These are phyloP conservation scores for Xanthoconium purpureum DNA, from an alignment of 768 basidiomycete genomes.

Conservation along the genomic window DNA sequence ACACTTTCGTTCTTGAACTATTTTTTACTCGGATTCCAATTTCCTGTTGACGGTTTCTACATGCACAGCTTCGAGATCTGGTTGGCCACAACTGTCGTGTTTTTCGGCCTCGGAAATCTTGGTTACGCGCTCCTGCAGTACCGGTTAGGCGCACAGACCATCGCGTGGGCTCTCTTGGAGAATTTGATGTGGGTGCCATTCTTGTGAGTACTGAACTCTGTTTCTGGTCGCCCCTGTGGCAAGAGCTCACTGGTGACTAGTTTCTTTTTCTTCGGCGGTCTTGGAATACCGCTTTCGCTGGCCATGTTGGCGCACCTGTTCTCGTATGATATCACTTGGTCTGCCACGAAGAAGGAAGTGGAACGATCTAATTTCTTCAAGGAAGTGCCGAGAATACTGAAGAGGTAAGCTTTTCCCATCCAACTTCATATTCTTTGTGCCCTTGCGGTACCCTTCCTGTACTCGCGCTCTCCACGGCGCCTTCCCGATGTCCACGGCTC, in stretches of 20 bases:
- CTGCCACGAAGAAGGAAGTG: conserved; percentile 74
- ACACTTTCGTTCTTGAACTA: conserved; percentile 73
- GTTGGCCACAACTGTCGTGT: conserved; percentile 74
- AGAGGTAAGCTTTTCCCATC: conserved; percentile 29
- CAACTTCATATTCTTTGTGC: neutral
- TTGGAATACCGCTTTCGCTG: conserved; percentile 50
- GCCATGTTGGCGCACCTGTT: conserved; percentile 56
- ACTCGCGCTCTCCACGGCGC: neutral
- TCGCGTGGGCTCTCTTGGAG: conserved; percentile 26
- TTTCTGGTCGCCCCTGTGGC: neutral
- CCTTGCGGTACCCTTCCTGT: neutral
- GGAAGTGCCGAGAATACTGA: conserved; percentile 80
- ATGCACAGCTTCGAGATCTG: conserved; percentile 80
- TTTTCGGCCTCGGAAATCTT: conserved; percentile 69
- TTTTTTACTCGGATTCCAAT: conserved; percentile 66
- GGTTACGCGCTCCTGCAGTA: conserved; percentile 74
- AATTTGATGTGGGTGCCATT: conserved; percentile 34
- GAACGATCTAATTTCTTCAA: conserved; percentile 88
- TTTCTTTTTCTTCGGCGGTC: conserved; percentile 57
- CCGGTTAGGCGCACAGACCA: conserved; percentile 48
- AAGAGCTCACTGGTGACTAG: conserved; percentile 13
- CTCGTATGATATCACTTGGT: conserved; percentile 58
- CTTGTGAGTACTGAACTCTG: conserved; percentile 30
- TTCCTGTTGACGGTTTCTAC: conserved; percentile 73
- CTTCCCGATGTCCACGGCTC: neutral